Base-by-base conservation (phyloP, 23 red algal species). In the Pyropia haitanensis region DNA sequence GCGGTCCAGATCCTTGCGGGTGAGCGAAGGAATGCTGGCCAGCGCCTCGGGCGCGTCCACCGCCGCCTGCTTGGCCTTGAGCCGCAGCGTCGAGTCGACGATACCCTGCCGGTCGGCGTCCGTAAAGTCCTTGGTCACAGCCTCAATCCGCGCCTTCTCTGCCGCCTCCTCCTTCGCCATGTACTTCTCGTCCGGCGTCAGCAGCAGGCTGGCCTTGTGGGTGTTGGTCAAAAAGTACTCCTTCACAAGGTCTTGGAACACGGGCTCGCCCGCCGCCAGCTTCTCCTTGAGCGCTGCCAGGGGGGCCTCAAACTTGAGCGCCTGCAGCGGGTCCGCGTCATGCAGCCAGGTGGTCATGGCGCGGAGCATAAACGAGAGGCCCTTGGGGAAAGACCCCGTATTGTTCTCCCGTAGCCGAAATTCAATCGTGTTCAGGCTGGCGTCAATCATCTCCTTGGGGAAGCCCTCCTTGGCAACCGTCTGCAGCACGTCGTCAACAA, bases 331-430 rank as follows among this genome's bases (percentile, higher is more conserved):
- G 67, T 96, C 92, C 12, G 57, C 73, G 22, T 96, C 92, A 73
- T 89, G 92, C 24, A 96, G 64, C 92, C 92, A 96, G 21, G 78
- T 96, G 16, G 80, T 78, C 69, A 96, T 29, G 0, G 84, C 69
- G 20, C 80, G 67, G 24, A 96, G 60, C 92, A 96, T 85, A 3
- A 96, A 33, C 23, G 80, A 73, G 1, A 96, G 80, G 23, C 92
- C 92, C 44, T 82, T 80, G 1, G 92, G 92, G 64, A 96, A 96
- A 18, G 75, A 70, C 15, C 92, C 92, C 21, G 92, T 96, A 58
- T 96, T 96, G 44, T 89, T 85, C 67, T 96, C 92, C 29, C 87
- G 76, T 49, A 96, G 58, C 7, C 81, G 80, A 48, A 96, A 96
- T 58, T 96, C 92, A 31, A 96, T 85, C 6, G 92, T 89, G 49